A percentile compares a stretch with the other conserved stretches of the same genome.
Evolutionary conservation across 2,329 filamentous ascomycete genomes (phyloP).

Genomic region (Xylariaceae sp.): DNA sequence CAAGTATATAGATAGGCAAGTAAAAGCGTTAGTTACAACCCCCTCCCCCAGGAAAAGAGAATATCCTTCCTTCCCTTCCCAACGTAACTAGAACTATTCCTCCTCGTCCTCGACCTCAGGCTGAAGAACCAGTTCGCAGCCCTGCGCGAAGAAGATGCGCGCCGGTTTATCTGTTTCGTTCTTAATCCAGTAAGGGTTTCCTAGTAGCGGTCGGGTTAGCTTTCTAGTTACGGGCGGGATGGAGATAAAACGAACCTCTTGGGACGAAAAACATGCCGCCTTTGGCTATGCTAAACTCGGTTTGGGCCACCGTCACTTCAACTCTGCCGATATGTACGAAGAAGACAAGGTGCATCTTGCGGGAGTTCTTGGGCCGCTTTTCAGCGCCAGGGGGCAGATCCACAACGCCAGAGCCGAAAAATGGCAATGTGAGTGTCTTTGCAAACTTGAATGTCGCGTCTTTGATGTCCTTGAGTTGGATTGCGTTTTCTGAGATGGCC

Average conservation of each 20-base stretch:
- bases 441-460: conserved; percentile 78
- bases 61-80: no score
- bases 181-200: conserved; percentile 87
- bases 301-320: conserved; percentile 70
- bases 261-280: conserved; percentile 94
- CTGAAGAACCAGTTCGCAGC: conserved; percentile 52
- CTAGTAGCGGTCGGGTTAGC: conserved; percentile 42
- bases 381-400: conserved; percentile 78
- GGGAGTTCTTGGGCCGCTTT: conserved; percentile 86
- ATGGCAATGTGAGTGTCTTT: conserved; percentile 78
- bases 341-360: conserved; percentile 96
- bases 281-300: conserved; percentile 74
- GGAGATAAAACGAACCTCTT: conserved; percentile 62
- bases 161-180: conserved; percentile 72
- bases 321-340: conserved; percentile 84
- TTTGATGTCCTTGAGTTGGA: conserved; percentile 55
- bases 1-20: no score
- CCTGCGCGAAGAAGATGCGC: conserved; percentile 89
- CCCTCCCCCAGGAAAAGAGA: no score
- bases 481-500: conserved; percentile 52
- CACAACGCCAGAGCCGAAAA: conserved; percentile 86
- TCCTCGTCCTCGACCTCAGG: conserved; percentile 22
- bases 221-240: conserved; percentile 1
- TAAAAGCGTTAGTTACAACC: no score
- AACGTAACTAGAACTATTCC: no score